These are phyloP conservation scores for Arthromyces matolae DNA, from an alignment of 768 basidiomycete genomes.

Conservation along the genomic window DNA sequence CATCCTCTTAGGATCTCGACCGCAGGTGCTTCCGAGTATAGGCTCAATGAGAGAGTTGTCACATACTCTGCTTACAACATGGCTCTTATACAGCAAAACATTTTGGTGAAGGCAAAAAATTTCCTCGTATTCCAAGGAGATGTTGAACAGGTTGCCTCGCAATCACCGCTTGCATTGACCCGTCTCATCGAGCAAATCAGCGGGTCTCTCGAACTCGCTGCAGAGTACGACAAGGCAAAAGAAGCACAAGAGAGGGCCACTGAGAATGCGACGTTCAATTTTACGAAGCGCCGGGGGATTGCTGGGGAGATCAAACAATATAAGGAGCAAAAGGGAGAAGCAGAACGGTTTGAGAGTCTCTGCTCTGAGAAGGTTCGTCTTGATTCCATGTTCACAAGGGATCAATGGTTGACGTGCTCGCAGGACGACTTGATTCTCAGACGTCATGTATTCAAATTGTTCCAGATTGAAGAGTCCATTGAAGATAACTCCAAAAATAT, in stretches of 20 bases:
- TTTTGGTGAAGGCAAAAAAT: conserved; percentile 98
- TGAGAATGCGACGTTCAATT: conserved; percentile 92
- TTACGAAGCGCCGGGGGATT: conserved; percentile 90
- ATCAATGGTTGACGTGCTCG: conserved; percentile 3
- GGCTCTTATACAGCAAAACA: conserved; percentile 84
- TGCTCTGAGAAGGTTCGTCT: conserved; percentile 65
- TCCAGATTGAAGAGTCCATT: conserved; percentile 83
- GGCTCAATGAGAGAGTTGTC: conserved; percentile 74
- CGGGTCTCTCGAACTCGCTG: conserved; percentile 85
- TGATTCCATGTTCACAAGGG: not conserved
- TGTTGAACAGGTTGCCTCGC: conserved; percentile 95
- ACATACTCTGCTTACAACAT: conserved; percentile 88
- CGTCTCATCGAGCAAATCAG: conserved; percentile 93
- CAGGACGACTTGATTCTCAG: conserved; percentile 81
- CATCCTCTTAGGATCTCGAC: conserved; percentile 69
- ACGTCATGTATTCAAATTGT: conserved; percentile 84
- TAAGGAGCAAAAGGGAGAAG: conserved; percentile 94
- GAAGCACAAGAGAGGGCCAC: conserved; percentile 86
- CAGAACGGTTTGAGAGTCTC: conserved; percentile 79
- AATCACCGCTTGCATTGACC: conserved; percentile 86
- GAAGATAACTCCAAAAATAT: conserved; percentile 69
- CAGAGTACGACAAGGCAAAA: conserved; percentile 87
- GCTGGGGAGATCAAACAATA: conserved; percentile 95
- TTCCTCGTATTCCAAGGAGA: conserved; percentile 99
- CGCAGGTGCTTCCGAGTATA: conserved; percentile 87